These are phyloP conservation scores for Solanum lignicaule DNA, from an alignment of 257 asterid genomes.

Conservation along the genomic window DNA sequence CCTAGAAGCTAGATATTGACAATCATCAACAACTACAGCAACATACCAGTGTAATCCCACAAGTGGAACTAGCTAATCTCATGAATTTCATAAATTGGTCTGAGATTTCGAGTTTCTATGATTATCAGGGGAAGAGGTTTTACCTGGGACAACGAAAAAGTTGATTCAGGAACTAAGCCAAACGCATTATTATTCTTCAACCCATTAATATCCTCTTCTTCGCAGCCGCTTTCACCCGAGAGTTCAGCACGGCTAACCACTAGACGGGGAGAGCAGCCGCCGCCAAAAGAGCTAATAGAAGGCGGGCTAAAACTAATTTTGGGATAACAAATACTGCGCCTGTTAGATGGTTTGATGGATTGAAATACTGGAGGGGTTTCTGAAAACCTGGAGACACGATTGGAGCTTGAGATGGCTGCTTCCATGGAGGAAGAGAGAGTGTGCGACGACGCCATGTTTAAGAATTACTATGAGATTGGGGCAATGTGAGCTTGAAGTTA, in stretches of 20 bases:
- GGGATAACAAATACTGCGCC: neutral
- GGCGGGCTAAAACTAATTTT: slow-evolving; percentile 10
- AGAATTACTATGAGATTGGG: neutral
- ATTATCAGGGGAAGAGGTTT: neutral
- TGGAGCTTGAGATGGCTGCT: slow-evolving; percentile 45
- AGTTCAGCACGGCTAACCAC: slow-evolving; percentile 21
- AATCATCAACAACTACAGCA: neutral
- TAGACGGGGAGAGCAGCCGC: slow-evolving; percentile 18
- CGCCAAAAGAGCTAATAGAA: slow-evolving; percentile 10
- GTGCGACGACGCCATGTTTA: slow-evolving; percentile 17
- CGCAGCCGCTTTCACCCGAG: neutral
- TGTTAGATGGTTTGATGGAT: neutral
- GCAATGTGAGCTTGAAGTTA: neutral
- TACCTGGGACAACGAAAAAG: slow-evolving; percentile 33
- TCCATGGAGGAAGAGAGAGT: slow-evolving; percentile 37
- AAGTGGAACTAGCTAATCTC: neutral
- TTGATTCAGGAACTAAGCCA: slow-evolving; percentile 27
- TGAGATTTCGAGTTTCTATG: neutral
- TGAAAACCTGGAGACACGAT: slow-evolving; percentile 21
- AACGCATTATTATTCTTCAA: slow-evolving; percentile 19
- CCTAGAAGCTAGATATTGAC: neutral
- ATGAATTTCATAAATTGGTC: neutral
- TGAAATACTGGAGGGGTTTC: slow-evolving; percentile 10
- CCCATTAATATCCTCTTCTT: slow-evolving; percentile 17
- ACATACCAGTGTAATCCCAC: neutral